These are phyloP conservation scores for Nannochloropsis salina DNA, from an alignment of 108 stramenopile species.

Conservation along the genomic window DNA sequence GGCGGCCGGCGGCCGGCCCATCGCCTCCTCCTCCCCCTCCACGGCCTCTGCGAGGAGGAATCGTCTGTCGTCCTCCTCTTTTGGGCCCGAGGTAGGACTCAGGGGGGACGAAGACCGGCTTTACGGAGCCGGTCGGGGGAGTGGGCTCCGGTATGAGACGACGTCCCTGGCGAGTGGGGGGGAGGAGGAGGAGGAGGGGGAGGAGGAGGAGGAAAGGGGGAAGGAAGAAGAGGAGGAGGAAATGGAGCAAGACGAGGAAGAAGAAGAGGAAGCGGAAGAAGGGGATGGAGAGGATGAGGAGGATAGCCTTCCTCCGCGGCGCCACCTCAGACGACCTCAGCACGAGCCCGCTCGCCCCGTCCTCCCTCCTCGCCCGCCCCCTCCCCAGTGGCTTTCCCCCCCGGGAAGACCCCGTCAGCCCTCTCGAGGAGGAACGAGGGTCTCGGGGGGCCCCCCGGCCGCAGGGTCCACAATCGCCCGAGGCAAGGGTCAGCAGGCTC, in stretches of 20 bases:
- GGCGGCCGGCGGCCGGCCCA: neutral
- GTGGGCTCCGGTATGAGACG: neutral
- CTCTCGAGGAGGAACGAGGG: too few species aligned
- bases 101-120: neutral
- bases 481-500: too few species aligned
- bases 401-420: too few species aligned
- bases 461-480: too few species aligned
- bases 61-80: neutral
- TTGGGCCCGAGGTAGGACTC: neutral
- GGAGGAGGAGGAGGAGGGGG: neutral
- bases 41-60: too few species aligned
- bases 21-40: neutral
- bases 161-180: neutral
- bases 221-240: neutral
- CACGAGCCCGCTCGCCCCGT: neutral
- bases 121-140: neutral
- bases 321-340: neutral
- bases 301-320: neutral
- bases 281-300: slow-evolving; percentile 3
- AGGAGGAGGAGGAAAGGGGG: neutral
- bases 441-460: too few species aligned
- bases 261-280: neutral
- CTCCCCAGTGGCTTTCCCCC: too few species aligned
- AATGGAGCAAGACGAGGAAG: neutral
- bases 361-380: neutral